Conservation (phyloP, 2,329 filamentous ascomycete species). For the Aspergillus oerlinghausenensis region DNA sequence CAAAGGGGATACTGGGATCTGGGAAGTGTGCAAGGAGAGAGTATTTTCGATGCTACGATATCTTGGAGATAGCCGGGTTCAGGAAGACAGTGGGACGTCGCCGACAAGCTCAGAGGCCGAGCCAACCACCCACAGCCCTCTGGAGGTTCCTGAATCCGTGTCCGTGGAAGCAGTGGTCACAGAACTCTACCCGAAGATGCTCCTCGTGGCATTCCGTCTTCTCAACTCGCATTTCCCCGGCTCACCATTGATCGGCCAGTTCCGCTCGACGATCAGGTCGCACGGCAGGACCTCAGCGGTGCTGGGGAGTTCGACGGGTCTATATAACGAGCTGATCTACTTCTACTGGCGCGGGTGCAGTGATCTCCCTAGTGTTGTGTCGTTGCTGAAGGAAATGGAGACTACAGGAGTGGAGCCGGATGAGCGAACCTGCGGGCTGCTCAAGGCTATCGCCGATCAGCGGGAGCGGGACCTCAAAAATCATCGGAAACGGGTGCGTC, state of each 20-base stretch:
- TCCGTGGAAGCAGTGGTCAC: constrained; percentile 29
- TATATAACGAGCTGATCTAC: constrained; percentile 43
- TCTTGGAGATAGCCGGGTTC: constrained; percentile 10
- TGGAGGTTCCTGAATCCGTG: constrained; percentile 30
- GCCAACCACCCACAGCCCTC: constrained; percentile 3
- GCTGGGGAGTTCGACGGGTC: constrained; percentile 37
- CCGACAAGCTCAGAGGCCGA: not conserved
- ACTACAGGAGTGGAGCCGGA: constrained; percentile 37
- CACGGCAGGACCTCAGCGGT: constrained; percentile 40
- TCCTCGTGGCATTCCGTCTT: constrained; percentile 38
- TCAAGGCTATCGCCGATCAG: constrained; percentile 28
- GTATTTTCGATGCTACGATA: constrained; percentile 36
- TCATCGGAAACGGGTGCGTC: constrained; percentile 7
- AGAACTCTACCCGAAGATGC: constrained; percentile 38
- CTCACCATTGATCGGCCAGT: constrained; percentile 37
- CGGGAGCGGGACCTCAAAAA: constrained; percentile 19
- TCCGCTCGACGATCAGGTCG: constrained; percentile 37
- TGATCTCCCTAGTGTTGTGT: constrained; percentile 37
- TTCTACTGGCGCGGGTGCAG: constrained; percentile 41
- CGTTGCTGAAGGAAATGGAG: constrained; percentile 42
- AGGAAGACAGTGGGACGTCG: not conserved
- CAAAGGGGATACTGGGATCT: constrained; percentile 33
- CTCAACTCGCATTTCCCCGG: constrained; percentile 38
- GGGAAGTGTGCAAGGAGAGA: constrained; percentile 36
- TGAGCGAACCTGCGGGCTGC: constrained; percentile 27